Conservation (phyloP, 106 monocot genomes). For the Amphibolis antarctica region DNA sequence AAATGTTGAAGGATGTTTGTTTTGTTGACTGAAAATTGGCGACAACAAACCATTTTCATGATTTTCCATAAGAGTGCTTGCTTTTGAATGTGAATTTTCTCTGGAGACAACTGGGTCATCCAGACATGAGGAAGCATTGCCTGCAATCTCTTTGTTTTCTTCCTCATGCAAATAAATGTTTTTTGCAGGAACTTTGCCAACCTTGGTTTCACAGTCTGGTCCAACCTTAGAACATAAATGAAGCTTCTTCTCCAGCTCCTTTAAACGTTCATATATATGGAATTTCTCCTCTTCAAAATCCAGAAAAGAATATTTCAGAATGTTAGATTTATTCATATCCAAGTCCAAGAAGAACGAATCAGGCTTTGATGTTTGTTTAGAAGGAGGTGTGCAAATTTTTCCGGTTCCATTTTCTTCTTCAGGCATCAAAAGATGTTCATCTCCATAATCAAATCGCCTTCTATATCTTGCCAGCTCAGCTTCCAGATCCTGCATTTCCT, state of each 20-base stretch:
- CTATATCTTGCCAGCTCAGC: constrained; percentile 40
- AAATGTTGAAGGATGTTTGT: not conserved
- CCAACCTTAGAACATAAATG: constrained; percentile 18
- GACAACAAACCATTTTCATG: not conserved
- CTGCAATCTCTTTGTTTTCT: constrained; percentile 4
- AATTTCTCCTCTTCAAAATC: constrained; percentile 55
- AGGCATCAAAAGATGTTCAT: not conserved
- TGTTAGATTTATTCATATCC: not conserved
- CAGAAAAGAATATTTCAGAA: constrained; percentile 13
- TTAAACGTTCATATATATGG: constrained; percentile 43
- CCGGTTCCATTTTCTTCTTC: constrained; percentile 3
- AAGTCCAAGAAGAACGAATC: not conserved
- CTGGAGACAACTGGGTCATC: not conserved
- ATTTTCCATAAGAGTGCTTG: not conserved
- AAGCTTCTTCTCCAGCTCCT: constrained; percentile 46
- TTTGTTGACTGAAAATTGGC: not conserved
- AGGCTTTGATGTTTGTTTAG: not conserved
- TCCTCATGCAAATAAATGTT: not conserved
- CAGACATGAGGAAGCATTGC: not conserved
- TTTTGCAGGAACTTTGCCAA: not conserved
- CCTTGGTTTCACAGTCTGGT: constrained; percentile 6
- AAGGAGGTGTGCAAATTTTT: not conserved
- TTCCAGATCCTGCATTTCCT: constrained; percentile 57
- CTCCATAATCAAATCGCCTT: constrained; percentile 17
- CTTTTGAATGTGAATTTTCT: constrained; percentile 1